These are phyloP conservation scores for Fusarium begoniae DNA, from an alignment of 2,329 filamentous ascomycete species.

Conservation along the genomic window DNA sequence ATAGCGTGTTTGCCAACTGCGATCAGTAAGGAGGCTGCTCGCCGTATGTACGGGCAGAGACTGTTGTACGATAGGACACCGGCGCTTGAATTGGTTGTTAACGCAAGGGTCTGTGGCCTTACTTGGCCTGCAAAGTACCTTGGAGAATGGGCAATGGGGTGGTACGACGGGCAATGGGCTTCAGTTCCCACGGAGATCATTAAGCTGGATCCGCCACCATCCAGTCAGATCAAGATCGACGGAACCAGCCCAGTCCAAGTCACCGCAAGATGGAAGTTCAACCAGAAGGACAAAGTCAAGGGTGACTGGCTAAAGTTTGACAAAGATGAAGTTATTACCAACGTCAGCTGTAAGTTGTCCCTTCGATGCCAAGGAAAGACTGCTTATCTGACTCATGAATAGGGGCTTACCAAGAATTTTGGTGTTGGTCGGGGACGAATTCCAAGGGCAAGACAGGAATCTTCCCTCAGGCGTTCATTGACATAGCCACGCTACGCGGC, in stretches of 20 bases:
- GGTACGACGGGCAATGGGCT: conserved; percentile 63
- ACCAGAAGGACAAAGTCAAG: conserved; percentile 51
- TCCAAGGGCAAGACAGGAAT: conserved; percentile 62
- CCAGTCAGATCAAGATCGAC: conserved; percentile 57
- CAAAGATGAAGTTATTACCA: conserved; percentile 72
- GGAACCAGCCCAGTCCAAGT: conserved; percentile 59
- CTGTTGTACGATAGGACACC: conserved; percentile 56
- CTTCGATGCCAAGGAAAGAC: background rate
- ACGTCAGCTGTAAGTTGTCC: conserved; percentile 63
- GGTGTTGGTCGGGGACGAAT: conserved; percentile 66
- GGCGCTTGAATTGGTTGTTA: conserved; percentile 58
- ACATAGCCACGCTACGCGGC: conserved; percentile 56
- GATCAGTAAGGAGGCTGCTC: conserved; percentile 57
- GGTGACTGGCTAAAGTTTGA: conserved; percentile 68
- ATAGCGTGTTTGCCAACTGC: conserved; percentile 56
- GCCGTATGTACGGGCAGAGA: conserved; percentile 58
- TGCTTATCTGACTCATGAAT: conserved; percentile 11
- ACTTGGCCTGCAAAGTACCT: conserved; percentile 61
- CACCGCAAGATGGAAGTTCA: conserved; percentile 63
- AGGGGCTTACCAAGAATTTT: conserved; percentile 60
- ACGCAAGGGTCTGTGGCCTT: conserved; percentile 60
- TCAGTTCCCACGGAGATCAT: conserved; percentile 60
- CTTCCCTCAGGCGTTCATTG: conserved; percentile 61
- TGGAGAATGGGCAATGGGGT: conserved; percentile 67
- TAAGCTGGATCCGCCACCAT: conserved; percentile 58